These are phyloP conservation scores for Fonsecaea pedrosoi DNA, from an alignment of 2,329 filamentous ascomycete genomes.

Conservation along the genomic window DNA sequence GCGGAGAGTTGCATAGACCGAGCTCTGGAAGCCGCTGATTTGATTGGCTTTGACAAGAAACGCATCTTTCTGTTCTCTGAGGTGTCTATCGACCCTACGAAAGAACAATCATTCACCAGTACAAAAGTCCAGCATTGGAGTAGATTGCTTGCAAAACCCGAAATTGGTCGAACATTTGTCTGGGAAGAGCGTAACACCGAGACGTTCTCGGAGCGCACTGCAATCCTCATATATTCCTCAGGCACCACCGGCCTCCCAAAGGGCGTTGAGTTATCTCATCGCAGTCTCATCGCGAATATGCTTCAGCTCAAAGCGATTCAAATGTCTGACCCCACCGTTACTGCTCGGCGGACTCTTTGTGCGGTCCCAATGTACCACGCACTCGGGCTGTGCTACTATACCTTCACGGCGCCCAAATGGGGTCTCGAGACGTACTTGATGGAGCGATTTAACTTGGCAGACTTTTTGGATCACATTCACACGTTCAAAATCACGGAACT, in stretches of 20 bases:
- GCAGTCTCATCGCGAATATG: constrained; percentile 34
- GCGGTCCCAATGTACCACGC: constrained; percentile 31
- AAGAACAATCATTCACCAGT: background rate
- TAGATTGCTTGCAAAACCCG: constrained; percentile 60
- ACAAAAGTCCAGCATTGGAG: constrained; percentile 64
- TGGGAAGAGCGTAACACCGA: constrained; percentile 63
- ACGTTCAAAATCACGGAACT: constrained; percentile 57
- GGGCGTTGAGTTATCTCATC: constrained; percentile 63
- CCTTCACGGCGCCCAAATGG: constrained; percentile 64
- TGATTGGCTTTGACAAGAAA: constrained; percentile 61
- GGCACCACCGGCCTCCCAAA: constrained; percentile 71
- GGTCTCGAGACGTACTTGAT: constrained; percentile 70
- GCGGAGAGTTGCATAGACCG: constrained; percentile 65
- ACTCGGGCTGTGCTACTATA: constrained; percentile 24
- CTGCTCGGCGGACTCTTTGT: constrained; percentile 12
- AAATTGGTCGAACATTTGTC: constrained; percentile 63
- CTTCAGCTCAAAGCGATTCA: constrained; percentile 25
- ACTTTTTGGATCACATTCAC: constrained; percentile 49
- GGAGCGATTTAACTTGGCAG: constrained; percentile 49
- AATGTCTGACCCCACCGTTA: constrained; percentile 15
- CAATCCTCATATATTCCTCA: constrained; percentile 60
- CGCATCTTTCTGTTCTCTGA: constrained; percentile 72
- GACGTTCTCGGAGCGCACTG: constrained; percentile 56
- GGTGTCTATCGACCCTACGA: constrained; percentile 10
- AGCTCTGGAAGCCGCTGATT: constrained; percentile 69